Percentiles rank a stretch among this genome's conserved stretches.
Evolutionary conservation across 2,329 filamentous ascomycete species (phyloP).

Genomic region (Catunica adiposa): DNA sequence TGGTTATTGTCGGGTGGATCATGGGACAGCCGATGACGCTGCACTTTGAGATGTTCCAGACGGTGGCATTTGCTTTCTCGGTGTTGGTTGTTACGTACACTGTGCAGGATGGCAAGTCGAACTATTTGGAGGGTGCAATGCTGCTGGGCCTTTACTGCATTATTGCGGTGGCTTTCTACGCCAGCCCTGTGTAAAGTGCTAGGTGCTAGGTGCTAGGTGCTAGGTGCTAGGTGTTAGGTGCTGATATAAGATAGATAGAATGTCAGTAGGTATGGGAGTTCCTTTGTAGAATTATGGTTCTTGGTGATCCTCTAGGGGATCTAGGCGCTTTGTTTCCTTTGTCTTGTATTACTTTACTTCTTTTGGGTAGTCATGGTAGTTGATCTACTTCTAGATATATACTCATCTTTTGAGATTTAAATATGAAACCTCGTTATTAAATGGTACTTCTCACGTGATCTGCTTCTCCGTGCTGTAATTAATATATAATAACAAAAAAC

Average conservation of each 20-base stretch:
- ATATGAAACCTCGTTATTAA: no score
- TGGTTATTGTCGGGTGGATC: conserved; percentile 69
- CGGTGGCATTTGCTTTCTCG: conserved; percentile 60
- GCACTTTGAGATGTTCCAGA: conserved; percentile 79
- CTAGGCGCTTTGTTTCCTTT: no score
- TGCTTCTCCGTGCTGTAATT: background rate
- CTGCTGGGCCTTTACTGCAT: conserved; percentile 37
- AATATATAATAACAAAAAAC: background rate
- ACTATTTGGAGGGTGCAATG: conserved; percentile 72
- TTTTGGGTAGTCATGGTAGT: background rate
- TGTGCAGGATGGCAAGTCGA: conserved; percentile 67
- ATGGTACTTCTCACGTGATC: no score
- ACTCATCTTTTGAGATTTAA: no score
- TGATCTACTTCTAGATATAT: no score
- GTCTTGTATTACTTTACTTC: no score
- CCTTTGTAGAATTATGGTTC: background rate
- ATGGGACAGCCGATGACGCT: conserved; percentile 57
- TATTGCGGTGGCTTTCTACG: conserved; percentile 44
- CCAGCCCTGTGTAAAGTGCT: conserved; percentile 26
- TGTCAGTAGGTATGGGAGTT: background rate
- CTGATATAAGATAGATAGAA: background rate
- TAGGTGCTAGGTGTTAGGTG: background rate
- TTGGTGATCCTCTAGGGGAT: background rate
- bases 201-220: background rate
- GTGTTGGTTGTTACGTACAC: conserved; percentile 61